Base-by-base conservation (phyloP, 805 yeast genomes). In the Saccharomycopsis fibuligera region DNA sequence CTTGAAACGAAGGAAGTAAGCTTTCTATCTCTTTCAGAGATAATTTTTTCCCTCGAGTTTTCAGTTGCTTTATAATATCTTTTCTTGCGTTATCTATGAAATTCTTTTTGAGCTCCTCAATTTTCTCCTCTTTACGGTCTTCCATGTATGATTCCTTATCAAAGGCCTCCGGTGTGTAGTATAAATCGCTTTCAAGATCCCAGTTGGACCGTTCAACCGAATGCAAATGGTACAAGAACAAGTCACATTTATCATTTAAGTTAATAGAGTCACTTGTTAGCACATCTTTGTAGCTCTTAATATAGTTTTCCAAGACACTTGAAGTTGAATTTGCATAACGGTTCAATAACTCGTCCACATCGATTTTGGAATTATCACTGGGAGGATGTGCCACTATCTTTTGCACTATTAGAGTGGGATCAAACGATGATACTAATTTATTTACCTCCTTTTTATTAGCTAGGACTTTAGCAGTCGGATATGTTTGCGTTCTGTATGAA, bases 51-150 rank as follows among this genome's bases (percentile, higher is more conserved):
- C 44, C 48, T 21, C 31, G 29, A 9, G 17, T 38, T n/a, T 25
- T 31, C 24, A 47, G 24, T 33, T 35, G 48, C 3, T 45, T 45
- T 45, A 60, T 30, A 41, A 47, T 16, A 46, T 56, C 31, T 45
- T 62, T 40, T 50, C 59, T 48, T 48, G 51, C 14, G 30, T 29
- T 29, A 29, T 29, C 31, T 8, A 29, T 8, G 12, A 29, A 29
- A 8, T 44, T 43, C 6, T 44, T 40, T 16, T 44, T 50, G 12
- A 40, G 24, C 14, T 22, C 42, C 22, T 40, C 37, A 4, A 16
- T 6, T 29, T 23, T 41, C 24, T 47, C 46, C 25, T n/a, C 29
- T 39, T 21, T 44, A 19, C 30, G 30, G 30, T 22, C 30, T 2
- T 49, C 41, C 9, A 40, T 33, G 23, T 38, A 49, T 6, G 23